Evolutionary conservation across 1,139 yeast species (phyloP).

Genomic region (Casaregolazyma suthepensis): DNA sequence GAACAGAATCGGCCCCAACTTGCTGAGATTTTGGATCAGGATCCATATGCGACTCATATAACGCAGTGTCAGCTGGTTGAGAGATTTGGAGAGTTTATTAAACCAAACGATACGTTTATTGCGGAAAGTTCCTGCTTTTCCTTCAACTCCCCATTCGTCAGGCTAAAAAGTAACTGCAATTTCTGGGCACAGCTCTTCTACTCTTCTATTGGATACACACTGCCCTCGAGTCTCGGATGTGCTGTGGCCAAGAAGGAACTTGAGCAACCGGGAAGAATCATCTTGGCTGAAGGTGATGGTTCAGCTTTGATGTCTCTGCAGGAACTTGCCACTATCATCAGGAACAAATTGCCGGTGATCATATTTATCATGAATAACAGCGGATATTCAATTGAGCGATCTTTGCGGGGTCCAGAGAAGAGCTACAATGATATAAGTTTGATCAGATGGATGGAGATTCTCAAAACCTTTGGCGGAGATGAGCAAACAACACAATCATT

Average conservation of each 20-base stretch:
- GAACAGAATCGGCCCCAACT: slow-evolving; percentile 19
- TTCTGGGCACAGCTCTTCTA: slow-evolving; percentile 63
- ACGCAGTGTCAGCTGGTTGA: slow-evolving; percentile 36
- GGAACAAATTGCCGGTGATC: slow-evolving; percentile 55
- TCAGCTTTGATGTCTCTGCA: slow-evolving; percentile 82
- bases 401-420: slow-evolving; percentile 70
- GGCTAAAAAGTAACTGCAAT: slow-evolving; percentile 19
- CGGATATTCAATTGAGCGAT: slow-evolving; percentile 84
- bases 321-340: slow-evolving; percentile 64
- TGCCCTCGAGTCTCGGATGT: slow-evolving; percentile 79
- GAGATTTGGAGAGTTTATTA: slow-evolving; percentile 34
- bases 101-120: slow-evolving; percentile 59
- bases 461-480: slow-evolving; percentile 63
- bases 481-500: slow-evolving; percentile 35
- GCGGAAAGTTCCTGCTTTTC: slow-evolving; percentile 77
- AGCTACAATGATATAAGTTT: slow-evolving; percentile 75
- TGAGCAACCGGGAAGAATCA: slow-evolving; percentile 44
- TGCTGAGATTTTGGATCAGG: slow-evolving; percentile 11
- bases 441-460: slow-evolving; percentile 57
- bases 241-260: slow-evolving; percentile 60
- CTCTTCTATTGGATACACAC: slow-evolving; percentile 79
- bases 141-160: slow-evolving; percentile 57
- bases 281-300: slow-evolving; percentile 82
- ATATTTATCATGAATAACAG: slow-evolving; percentile 69
- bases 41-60: slow-evolving; percentile 25